A percentile compares a stretch with the other conserved stretches of the same genome.
phyloP scores from a whole-genome alignment of 108 stramenopile species.

The Hondaea fermentalgiana region DNA sequence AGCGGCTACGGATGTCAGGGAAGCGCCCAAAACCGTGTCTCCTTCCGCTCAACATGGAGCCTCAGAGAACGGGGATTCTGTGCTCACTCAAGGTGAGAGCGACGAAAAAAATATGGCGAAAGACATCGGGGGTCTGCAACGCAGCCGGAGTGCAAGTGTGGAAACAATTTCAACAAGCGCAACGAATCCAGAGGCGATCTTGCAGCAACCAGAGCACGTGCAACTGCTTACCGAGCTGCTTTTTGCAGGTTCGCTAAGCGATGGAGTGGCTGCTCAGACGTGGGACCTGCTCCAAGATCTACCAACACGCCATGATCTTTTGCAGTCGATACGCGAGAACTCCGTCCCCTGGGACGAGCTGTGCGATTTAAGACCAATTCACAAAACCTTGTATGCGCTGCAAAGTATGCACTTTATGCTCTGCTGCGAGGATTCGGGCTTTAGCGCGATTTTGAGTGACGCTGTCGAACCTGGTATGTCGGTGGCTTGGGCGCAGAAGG shows the following conservation, averaged over 20 bases:
- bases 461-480: neutral
- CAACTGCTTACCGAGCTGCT: neutral
- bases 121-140: no score
- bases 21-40: no score
- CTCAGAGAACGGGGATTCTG: no score
- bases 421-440: neutral
- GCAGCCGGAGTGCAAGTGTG: no score
- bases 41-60: no score
- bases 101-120: no score
- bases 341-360: neutral
- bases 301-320: neutral
- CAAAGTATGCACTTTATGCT: neutral
- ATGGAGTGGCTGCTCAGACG: neutral
- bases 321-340: neutral
- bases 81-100: no score
- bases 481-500: neutral
- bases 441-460: neutral
- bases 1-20: no score
- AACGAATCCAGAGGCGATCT: neutral
- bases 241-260: neutral
- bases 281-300: neutral
- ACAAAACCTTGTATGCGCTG: neutral
- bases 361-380: neutral
- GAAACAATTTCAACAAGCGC: neutral
- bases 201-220: neutral